Evolutionary conservation across 1,284 basidiomycete genomes (phyloP).

Genomic region (Chiua sp.): DNA sequence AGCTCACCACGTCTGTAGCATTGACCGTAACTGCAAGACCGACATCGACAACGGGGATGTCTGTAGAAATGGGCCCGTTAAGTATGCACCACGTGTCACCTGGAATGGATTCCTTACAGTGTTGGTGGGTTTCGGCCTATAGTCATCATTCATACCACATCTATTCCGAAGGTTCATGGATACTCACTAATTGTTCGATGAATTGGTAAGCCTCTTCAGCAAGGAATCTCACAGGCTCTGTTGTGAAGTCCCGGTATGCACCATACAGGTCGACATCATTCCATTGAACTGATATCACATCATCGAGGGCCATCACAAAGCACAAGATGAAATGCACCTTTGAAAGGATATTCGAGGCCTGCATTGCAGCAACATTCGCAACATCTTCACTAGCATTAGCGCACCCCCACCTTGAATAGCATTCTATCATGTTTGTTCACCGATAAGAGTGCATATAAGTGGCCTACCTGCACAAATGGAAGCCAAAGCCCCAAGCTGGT

Average conservation of each 20-base stretch:
- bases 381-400: constrained; percentile 50
- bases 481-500: constrained; percentile 73
- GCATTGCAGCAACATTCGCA: constrained; percentile 62
- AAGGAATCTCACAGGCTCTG: constrained; percentile 69
- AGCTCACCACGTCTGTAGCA: constrained; percentile 45
- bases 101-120: constrained; percentile 34
- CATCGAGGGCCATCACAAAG: not conserved
- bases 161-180: constrained; percentile 22
- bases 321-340: constrained; percentile 46
- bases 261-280: constrained; percentile 80
- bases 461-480: constrained; percentile 67
- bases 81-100: not conserved
- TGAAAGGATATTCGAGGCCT: constrained; percentile 64
- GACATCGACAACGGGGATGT: constrained; percentile 51
- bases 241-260: constrained; percentile 69
- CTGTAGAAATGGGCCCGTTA: constrained; percentile 24
- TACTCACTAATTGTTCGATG: constrained; percentile 59
- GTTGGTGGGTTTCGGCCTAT: constrained; percentile 47
- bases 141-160: not conserved
- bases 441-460: not conserved
- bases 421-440: not conserved
- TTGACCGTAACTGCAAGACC: constrained; percentile 44
- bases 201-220: constrained; percentile 63
- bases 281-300: constrained; percentile 60
- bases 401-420: constrained; percentile 57